Base-by-base conservation (phyloP, 2,329 filamentous ascomycete genomes). In the Talaromyces sp. region DNA sequence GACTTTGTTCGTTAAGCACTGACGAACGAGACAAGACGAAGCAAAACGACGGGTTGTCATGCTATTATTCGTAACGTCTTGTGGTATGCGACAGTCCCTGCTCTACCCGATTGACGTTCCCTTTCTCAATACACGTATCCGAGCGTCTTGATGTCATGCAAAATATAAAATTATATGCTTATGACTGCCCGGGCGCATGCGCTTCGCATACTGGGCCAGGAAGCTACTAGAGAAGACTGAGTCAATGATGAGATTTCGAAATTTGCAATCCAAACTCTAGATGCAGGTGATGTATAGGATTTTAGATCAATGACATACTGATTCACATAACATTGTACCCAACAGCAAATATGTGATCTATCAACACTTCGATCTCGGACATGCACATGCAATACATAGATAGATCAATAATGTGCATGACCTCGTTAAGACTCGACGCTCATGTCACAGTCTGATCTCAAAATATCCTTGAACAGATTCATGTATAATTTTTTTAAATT, bases 81-180 rank as follows among this genome's bases (percentile, higher is more conserved):
- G 16, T 13, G 14, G 45, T 49, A 27, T 27, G 11, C 11, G 22
- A 50, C 47, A 16, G 19, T 50, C 9, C 47, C 22, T 27, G 10
- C 24, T 50, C 47, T 50, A 16, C 27, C 24, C 47, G 47, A 31
- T 50, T 16, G 24, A 50, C 22, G 3, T 54, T 19, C 31, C 9
- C 31, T 7, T 54, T 19, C n/a, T 31, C 27, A 37, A 19, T 35
- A 13, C 27, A 7, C 16, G n/a, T n/a, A n/a, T 52, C 49, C 49
- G 27, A 54, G 49, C n/a, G 31, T n/a, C 16, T 35, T n/a, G 50
- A 54, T 54, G 50, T 54, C 10, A 56, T 56, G 52, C n/a, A 56
- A 39, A 37, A 37, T 37, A 56, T 24, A 14, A 3, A 9, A 39
- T 56, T n/a, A 37, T 16, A 56, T 56, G 33, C 52, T 39, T 39